Evolutionary conservation across 495 filamentous ascomycete genomes (phyloP).

Genomic region (Talaromyces trachyspermus): DNA sequence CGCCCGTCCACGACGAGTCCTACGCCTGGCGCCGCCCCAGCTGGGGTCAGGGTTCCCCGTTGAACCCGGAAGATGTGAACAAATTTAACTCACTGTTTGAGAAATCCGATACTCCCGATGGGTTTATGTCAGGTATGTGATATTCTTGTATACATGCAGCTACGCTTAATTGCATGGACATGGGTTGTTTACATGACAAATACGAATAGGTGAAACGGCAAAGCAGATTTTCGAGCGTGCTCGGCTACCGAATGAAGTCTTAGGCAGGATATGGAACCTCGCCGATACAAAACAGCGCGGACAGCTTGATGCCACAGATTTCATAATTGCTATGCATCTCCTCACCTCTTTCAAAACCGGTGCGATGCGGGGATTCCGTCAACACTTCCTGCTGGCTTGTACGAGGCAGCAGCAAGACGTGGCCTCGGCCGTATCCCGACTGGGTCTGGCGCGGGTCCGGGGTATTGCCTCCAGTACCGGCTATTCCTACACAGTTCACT

Average conservation of each 20-base stretch:
- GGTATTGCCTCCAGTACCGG: slow-evolving; percentile 44
- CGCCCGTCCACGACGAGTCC: slow-evolving; percentile 36
- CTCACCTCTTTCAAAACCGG: slow-evolving; percentile 84
- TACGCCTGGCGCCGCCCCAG: slow-evolving; percentile 38
- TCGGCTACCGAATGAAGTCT: slow-evolving; percentile 77
- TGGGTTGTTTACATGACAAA: no score
- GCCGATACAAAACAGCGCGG: slow-evolving; percentile 90
- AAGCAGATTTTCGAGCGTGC: slow-evolving; percentile 94
- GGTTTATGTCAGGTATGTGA: slow-evolving; percentile 64
- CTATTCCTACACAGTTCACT: slow-evolving; percentile 67
- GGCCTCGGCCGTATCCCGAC: slow-evolving; percentile 41
- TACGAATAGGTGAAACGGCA: slow-evolving; percentile 59
- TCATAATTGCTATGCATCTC: slow-evolving; percentile 97
- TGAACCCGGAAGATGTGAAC: slow-evolving; percentile 79
- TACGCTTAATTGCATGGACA: no score
- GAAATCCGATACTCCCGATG: slow-evolving; percentile 70
- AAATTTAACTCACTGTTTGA: slow-evolving; percentile 86
- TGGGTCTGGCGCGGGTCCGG: slow-evolving; percentile 33
- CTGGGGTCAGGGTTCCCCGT: slow-evolving; percentile 81
- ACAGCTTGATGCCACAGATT: slow-evolving; percentile 80
- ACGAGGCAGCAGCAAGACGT: slow-evolving; percentile 81
- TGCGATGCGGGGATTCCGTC: slow-evolving; percentile 70
- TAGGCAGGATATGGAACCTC: slow-evolving; percentile 91
- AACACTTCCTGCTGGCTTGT: slow-evolving; percentile 76
- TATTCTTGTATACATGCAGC: no score